Conservation (phyloP, 192 early-diverging fungal genomes). For the Lunasporangiospora selenospora region DNA sequence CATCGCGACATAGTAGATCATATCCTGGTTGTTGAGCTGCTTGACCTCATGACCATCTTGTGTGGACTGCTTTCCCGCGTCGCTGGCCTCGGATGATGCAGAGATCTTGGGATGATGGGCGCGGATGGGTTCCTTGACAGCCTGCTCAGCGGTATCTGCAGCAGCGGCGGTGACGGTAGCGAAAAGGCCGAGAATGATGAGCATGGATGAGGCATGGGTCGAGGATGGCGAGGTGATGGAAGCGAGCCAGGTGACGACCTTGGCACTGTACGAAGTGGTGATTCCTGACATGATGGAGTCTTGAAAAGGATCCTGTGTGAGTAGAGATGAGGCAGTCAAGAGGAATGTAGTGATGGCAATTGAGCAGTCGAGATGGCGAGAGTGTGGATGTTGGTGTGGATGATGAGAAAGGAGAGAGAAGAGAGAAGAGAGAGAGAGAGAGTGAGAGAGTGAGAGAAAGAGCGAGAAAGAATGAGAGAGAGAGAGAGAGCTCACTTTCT, state of each 20-base stretch:
- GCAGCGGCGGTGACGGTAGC: slow-evolving; percentile 42
- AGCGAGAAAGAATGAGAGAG: too few species aligned
- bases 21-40: slow-evolving; percentile 9
- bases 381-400: too few species aligned
- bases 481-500: too few species aligned
- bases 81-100: not conserved
- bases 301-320: too few species aligned
- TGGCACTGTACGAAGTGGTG: slow-evolving; percentile 22
- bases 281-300: too few species aligned
- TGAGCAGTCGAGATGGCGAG: too few species aligned
- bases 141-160: slow-evolving; percentile 30
- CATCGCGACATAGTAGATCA: slow-evolving; percentile 42
- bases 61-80: not conserved
- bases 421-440: too few species aligned
- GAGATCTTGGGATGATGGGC: slow-evolving; percentile 14
- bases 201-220: slow-evolving; percentile 45
- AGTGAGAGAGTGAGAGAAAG: too few species aligned
- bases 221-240: slow-evolving; percentile 38
- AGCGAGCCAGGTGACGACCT: slow-evolving; percentile 36
- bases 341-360: too few species aligned
- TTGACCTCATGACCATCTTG: too few species aligned
- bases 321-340: too few species aligned
- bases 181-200: slow-evolving; percentile 42
- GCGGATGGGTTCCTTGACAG: slow-evolving; percentile 11
- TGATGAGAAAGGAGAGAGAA: too few species aligned